phyloP scores from a whole-genome alignment of 2,329 filamentous ascomycete species.

The Huntiella savannae region DNA sequence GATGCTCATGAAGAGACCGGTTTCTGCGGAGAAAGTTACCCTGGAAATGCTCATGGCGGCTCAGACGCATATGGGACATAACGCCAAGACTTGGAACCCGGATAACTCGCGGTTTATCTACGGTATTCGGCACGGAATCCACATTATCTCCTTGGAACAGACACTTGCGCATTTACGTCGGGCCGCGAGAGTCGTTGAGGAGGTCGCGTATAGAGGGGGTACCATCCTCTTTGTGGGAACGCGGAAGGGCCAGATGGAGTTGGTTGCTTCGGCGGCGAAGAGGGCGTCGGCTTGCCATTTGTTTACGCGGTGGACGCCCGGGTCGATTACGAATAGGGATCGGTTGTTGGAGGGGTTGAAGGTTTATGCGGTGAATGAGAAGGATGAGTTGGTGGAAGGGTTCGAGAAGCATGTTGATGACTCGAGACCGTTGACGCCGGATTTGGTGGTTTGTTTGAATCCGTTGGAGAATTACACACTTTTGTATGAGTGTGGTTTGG shows the following conservation, averaged over 20 bases:
- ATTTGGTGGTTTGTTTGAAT: slow-evolving; percentile 83
- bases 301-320: slow-evolving; percentile 84
- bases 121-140: slow-evolving; percentile 69
- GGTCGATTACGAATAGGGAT: slow-evolving; percentile 80
- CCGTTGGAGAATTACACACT: slow-evolving; percentile 80
- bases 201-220: slow-evolving; percentile 65
- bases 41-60: slow-evolving; percentile 79
- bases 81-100: slow-evolving; percentile 84
- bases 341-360: slow-evolving; percentile 57
- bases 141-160: slow-evolving; percentile 81
- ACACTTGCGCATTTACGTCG: slow-evolving; percentile 81
- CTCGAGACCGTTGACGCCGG: slow-evolving; percentile 54
- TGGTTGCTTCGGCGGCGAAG: slow-evolving; percentile 64
- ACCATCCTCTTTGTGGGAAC: slow-evolving; percentile 84
- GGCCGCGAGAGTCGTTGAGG: slow-evolving; percentile 78
- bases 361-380: slow-evolving; percentile 58
- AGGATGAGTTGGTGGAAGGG: slow-evolving; percentile 40
- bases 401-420: slow-evolving; percentile 47
- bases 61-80: slow-evolving; percentile 78
- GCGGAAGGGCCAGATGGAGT: slow-evolving; percentile 58
- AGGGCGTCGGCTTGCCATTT: slow-evolving; percentile 67
- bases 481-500: slow-evolving; percentile 75
- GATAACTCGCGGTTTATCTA: slow-evolving; percentile 87
- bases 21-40: slow-evolving; percentile 59
- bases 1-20: slow-evolving; percentile 51